Percentiles rank a stretch among this genome's conserved stretches.
Conservation (phyloP, 2,329 filamentous ascomycete species). For the Aspergillus cejpii region DNA sequence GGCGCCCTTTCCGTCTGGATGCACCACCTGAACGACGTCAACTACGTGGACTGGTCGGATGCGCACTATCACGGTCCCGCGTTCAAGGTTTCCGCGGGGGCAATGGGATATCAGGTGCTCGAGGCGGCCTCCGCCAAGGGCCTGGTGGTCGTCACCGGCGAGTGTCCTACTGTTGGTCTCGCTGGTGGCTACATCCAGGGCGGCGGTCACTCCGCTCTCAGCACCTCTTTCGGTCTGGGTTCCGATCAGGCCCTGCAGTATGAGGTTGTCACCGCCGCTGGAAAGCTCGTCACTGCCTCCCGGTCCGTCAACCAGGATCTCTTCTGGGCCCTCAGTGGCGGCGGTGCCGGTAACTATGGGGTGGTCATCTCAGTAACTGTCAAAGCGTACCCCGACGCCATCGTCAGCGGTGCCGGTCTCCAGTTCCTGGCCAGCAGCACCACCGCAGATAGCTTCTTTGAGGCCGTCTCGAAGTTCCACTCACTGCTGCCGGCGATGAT, state of each 20-base stretch:
- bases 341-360: slow-evolving; percentile 55
- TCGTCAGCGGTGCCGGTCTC: slow-evolving; percentile 42
- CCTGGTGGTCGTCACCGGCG: slow-evolving; percentile 50
- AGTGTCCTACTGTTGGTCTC: slow-evolving; percentile 51
- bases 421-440: slow-evolving; percentile 34
- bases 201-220: slow-evolving; percentile 53
- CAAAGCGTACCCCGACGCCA: slow-evolving; percentile 44
- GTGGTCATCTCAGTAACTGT: slow-evolving; percentile 52
- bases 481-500: slow-evolving; percentile 46
- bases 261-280: slow-evolving; percentile 49
- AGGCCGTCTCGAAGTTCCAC: slow-evolving; percentile 47
- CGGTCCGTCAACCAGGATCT: slow-evolving; percentile 48
- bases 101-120: slow-evolving; percentile 48
- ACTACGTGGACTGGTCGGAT: slow-evolving; percentile 33
- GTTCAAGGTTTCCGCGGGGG: slow-evolving; percentile 50
- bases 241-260: slow-evolving; percentile 54
- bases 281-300: slow-evolving; percentile 45
- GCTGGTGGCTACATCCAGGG: slow-evolving; percentile 57
- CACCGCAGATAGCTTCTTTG: slow-evolving; percentile 46
- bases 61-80: slow-evolving; percentile 46
- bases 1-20: slow-evolving; percentile 41
- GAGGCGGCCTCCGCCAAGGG: slow-evolving; percentile 42
- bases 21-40: slow-evolving; percentile 27
- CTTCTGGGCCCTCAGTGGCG: slow-evolving; percentile 57
- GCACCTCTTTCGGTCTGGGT: slow-evolving; percentile 50